Evolutionary conservation across 208 protist species (phyloP).

Genomic region (Leptomonas pyrrhocoris): DNA sequence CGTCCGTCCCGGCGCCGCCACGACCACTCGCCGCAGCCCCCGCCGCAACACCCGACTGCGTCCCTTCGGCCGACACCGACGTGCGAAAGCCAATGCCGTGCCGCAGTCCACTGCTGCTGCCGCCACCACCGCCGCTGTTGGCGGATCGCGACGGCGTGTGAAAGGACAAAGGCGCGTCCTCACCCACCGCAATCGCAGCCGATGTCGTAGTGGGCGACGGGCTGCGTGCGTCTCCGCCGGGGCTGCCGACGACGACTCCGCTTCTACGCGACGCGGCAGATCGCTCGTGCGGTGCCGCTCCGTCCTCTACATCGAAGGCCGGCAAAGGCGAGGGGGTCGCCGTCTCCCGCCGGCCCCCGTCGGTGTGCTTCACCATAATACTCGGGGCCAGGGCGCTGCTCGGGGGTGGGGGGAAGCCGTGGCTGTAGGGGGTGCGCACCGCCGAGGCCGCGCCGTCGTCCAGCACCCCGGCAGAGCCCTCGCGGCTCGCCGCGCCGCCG

Average conservation of each 20-base stretch:
- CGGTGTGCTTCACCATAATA: constrained; percentile 25
- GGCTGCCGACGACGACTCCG: constrained; percentile 9
- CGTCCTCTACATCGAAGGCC: neutral
- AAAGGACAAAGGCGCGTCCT: neutral
- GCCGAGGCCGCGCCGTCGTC: no score
- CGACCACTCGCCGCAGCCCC: no score
- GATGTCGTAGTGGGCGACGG: constrained; percentile 9
- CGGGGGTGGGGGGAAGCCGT: constrained; percentile 11
- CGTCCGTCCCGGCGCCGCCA: neutral
- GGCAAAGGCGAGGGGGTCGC: neutral
- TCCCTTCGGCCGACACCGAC: constrained; percentile 12
- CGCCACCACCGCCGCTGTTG: constrained; percentile 4
- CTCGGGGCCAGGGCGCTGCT: constrained; percentile 4
- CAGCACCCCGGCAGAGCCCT: no score
- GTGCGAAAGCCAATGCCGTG: constrained; percentile 46
- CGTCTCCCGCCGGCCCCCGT: constrained; percentile 2
- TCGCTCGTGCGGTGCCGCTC: constrained; percentile 16
- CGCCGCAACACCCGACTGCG: neutral
- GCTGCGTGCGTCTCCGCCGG: constrained; percentile 1
- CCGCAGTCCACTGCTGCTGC: constrained; percentile 32
- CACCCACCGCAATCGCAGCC: neutral
- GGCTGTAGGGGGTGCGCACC: constrained; percentile 10
- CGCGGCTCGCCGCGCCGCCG: no score
- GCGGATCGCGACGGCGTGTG: constrained; percentile 21
- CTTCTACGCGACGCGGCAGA: constrained; percentile 25